These are phyloP conservation scores for Geotrichum reessii DNA, from an alignment of 1,139 yeast genomes.

Conservation along the genomic window DNA sequence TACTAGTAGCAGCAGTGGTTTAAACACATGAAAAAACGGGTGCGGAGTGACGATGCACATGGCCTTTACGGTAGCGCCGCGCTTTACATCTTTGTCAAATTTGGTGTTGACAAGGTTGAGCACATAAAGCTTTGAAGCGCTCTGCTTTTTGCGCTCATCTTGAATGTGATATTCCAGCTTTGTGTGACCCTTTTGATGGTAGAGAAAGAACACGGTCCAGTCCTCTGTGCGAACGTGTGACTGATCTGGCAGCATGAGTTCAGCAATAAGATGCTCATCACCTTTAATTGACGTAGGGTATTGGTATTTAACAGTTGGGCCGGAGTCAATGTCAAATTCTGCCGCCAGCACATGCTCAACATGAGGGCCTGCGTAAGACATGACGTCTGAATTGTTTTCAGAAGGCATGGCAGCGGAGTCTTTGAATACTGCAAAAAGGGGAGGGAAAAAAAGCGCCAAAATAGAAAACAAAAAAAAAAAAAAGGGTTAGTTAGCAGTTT, in stretches of 20 bases:
- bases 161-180: slow-evolving; percentile 27
- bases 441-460: not conserved
- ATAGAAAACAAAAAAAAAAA: not conserved
- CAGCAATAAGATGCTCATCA: slow-evolving; percentile 38
- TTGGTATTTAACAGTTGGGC: slow-evolving; percentile 51
- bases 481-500: not conserved
- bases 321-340: slow-evolving; percentile 60
- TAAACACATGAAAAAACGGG: slow-evolving; percentile 51
- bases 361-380: slow-evolving; percentile 21
- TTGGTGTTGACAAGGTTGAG: slow-evolving; percentile 49
- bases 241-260: slow-evolving; percentile 62
- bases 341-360: slow-evolving; percentile 40
- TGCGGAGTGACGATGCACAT: slow-evolving; percentile 50
- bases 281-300: slow-evolving; percentile 39
- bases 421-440: not conserved
- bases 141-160: slow-evolving; percentile 26
- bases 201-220: slow-evolving; percentile 53
- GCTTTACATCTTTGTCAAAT: slow-evolving; percentile 42
- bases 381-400: not conserved
- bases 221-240: slow-evolving; percentile 57
- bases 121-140: slow-evolving; percentile 46
- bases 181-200: slow-evolving; percentile 33
- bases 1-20: slow-evolving; percentile 52
- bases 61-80: slow-evolving; percentile 55
- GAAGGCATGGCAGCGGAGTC: not conserved